Evolutionary conservation across 805 yeast species (phyloP).

Genomic region (Yamadazyma akitaensis): DNA sequence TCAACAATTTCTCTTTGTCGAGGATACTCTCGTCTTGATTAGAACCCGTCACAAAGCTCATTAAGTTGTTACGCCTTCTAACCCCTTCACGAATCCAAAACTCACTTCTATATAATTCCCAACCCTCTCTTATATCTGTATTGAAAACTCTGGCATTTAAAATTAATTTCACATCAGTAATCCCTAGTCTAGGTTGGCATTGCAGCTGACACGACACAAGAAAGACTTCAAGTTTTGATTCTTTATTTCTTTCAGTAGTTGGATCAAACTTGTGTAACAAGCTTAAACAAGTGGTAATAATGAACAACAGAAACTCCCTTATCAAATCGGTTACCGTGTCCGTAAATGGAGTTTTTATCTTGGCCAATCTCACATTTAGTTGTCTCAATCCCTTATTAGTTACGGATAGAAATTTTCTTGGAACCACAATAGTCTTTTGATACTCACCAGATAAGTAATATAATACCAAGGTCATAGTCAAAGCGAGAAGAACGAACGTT

Average conservation of each 20-base stretch:
- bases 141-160: constrained; percentile 78
- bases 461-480: constrained; percentile 63
- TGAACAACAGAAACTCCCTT: constrained; percentile 32
- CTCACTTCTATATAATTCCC: constrained; percentile 92
- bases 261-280: constrained; percentile 36
- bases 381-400: constrained; percentile 89
- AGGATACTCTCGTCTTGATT: constrained; percentile 10
- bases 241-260: constrained; percentile 24
- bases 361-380: constrained; percentile 73
- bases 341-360: constrained; percentile 42
- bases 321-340: constrained; percentile 34
- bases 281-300: constrained; percentile 27
- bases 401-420: constrained; percentile 72
- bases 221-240: constrained; percentile 36
- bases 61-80: constrained; percentile 44
- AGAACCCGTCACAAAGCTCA: constrained; percentile 25
- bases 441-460: constrained; percentile 91
- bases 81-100: constrained; percentile 87
- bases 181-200: constrained; percentile 63
- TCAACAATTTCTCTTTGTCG: constrained; percentile 27
- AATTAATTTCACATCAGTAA: constrained; percentile 72
- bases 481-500: constrained; percentile 59
- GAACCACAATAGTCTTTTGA: constrained; percentile 75
- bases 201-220: constrained; percentile 40
- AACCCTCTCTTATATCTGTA: constrained; percentile 82